Evolutionary conservation across 768 basidiomycete genomes (phyloP), one percentile per base, ranked within the genome.

Genomic region (Pleurotus djamor): DNA sequence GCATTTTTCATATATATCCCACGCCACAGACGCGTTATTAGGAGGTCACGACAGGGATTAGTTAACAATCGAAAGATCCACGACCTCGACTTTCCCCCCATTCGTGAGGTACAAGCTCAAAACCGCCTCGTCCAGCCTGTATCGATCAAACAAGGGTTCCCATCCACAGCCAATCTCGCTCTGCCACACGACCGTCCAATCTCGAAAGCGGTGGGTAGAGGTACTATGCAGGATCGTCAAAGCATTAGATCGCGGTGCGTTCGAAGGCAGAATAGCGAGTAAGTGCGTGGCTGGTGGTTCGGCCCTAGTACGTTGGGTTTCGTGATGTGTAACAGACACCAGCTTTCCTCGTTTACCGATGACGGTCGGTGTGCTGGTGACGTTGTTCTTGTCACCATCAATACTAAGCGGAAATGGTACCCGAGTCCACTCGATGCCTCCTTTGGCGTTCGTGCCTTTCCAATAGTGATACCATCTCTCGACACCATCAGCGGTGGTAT

Each of bases 281-380:
- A 74, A 60, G 7, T 60, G 64, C 13, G 57, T 14, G 14, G 28
- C 34, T 13, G 56, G 41, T 10, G 12, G 36, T 34, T n/a, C 32
- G 17, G 17, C 4, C 2, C 7, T 4, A 10, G 47, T 4, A 14
- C 10, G 34, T 17, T 44, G 17, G 34, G 51, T 49, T 41, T 41
- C 9, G 38, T 28, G 21, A 28, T 28, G 38, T 4, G 61, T 55
- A 41, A 60, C 56, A 6, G 62, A 56, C 37, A 66, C 70, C 41
- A 74, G 65, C 60, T 74, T 76, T 34, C 73, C 74, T 59, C 73
- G 70, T 59, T 76, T 75, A 36, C 75, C 74, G 61, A 71, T 74
- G 37, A 72, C 70, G 3, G 72, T 74, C 1, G 72, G 72, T 10
- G 72, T 73, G 33, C 61, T 65, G 4, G 74, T 75, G 47, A 74